Conservation (phyloP, 139 green algal genomes). For the Asterochloris sp. region DNA sequence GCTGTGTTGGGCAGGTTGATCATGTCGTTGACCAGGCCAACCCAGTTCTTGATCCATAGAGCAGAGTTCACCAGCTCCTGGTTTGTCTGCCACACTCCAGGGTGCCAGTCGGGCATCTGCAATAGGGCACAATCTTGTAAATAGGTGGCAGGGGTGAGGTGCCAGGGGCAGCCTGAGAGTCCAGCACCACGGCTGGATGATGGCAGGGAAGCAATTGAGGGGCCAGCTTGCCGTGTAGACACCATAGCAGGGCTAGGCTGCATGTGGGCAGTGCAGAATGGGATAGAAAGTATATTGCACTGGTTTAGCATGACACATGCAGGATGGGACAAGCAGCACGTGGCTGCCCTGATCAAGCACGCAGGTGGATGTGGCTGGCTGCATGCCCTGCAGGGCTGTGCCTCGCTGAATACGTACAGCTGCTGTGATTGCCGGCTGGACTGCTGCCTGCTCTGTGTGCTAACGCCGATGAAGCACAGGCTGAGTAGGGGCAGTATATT, state of each 20-base stretch:
- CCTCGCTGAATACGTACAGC: not conserved
- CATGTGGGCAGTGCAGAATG: not conserved
- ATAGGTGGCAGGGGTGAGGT: not conserved
- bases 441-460: not conserved
- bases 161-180: not conserved
- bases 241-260: not conserved
- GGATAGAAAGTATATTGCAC: not conserved
- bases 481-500: not conserved
- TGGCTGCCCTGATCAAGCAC: not conserved
- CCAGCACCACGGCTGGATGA: not conserved
- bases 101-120: conserved; percentile 13
- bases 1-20: not conserved
- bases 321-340: not conserved
- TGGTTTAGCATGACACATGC: not conserved
- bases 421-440: not conserved
- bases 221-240: not conserved
- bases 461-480: not conserved
- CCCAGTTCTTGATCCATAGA: not conserved
- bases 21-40: not conserved
- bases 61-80: conserved; percentile 2
- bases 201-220: not conserved
- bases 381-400: not conserved
- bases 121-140: not conserved
- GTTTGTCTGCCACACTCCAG: not conserved
- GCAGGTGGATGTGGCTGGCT: not conserved